Evolutionary conservation across 768 basidiomycete genomes (phyloP).

Genomic region (Suillus decipiens): DNA sequence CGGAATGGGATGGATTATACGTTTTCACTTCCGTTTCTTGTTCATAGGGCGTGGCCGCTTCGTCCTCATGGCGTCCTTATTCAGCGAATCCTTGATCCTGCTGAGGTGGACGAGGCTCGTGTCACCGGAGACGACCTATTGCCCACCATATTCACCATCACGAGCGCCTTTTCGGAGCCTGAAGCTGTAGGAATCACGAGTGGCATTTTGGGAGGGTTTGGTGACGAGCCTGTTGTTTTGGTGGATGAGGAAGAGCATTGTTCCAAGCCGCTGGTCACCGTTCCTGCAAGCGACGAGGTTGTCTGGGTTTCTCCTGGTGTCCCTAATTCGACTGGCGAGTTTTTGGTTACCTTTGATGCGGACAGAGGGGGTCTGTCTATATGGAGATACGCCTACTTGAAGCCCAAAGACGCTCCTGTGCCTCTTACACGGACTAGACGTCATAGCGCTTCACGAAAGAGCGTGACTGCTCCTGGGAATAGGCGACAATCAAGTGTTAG

Average conservation of each 20-base stretch:
- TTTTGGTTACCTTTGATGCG: constrained; percentile 60
- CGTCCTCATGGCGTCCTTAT: constrained; percentile 79
- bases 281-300: constrained; percentile 66
- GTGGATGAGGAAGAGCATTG: constrained; percentile 58
- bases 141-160: constrained; percentile 82
- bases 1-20: constrained; percentile 74
- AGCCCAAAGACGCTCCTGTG: constrained; percentile 55
- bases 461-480: constrained; percentile 33
- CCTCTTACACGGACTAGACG: constrained; percentile 34
- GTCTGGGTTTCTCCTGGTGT: constrained; percentile 55
- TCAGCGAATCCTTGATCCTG: constrained; percentile 68
- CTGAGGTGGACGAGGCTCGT: constrained; percentile 67
- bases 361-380: constrained; percentile 56
- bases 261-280: constrained; percentile 50
- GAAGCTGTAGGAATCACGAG: constrained; percentile 67
- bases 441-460: constrained; percentile 38
- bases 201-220: constrained; percentile 53
- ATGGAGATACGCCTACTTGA: constrained; percentile 74
- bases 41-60: constrained; percentile 76
- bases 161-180: constrained; percentile 75
- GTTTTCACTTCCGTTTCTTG: constrained; percentile 79
- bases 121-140: constrained; percentile 65
- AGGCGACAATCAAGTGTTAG: constrained; percentile 41
- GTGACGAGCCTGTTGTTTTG: constrained; percentile 37
- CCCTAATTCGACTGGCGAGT: constrained; percentile 43